Evolutionary conservation across 2,329 filamentous ascomycete genomes (phyloP), one percentile per base, ranked within the genome.

Genomic region (Xylariaceae sp.): DNA sequence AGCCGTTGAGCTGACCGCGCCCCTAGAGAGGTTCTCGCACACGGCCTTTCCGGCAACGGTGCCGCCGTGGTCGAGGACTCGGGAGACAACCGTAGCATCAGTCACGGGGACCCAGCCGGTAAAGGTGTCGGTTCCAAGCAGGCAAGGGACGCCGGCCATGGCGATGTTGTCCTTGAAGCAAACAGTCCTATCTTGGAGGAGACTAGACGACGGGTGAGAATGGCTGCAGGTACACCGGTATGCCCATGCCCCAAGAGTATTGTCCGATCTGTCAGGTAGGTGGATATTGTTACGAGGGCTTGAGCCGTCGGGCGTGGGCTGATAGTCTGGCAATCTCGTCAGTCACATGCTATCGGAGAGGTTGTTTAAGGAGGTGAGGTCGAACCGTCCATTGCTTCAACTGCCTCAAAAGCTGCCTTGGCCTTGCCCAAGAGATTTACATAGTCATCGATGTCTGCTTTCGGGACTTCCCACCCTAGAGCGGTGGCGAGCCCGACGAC

Each of bases 121-220:
- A 39, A 66, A 25, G n/a, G 19, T 52, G 10, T 58, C 50, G 8
- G 60, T 64, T 1, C 65, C 66, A 6, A 63, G 49, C 5, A 60
- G 57, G n/a, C 61, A 52, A 9, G 63, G 63, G 14, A 68, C 52
- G 5, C 57, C 60, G 2, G 55, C 59, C 3, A 70, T 52, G 6
- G 57, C 57, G 11, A 68, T 60, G 39, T 67, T 68, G 47, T 68
- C 66, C 43, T 69, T 69, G 32, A 68, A 46, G 5, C 53, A 60
- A 10, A 67, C 49, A 31, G 50, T 64, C 47, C 60, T 60, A 23
- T 58, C 58, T 5, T 53, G 36, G 10, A 68, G 52, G 21, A 43
- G 26, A 16, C 39, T 38, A 23, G 44, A 43, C 3, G 38, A 43
- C 5, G 31, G 31, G 8, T 11, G 5, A 12, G 5, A 9, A 13